Evolutionary conservation across 116 monocot species (phyloP).

Genomic region (Posidonia oceanica): DNA sequence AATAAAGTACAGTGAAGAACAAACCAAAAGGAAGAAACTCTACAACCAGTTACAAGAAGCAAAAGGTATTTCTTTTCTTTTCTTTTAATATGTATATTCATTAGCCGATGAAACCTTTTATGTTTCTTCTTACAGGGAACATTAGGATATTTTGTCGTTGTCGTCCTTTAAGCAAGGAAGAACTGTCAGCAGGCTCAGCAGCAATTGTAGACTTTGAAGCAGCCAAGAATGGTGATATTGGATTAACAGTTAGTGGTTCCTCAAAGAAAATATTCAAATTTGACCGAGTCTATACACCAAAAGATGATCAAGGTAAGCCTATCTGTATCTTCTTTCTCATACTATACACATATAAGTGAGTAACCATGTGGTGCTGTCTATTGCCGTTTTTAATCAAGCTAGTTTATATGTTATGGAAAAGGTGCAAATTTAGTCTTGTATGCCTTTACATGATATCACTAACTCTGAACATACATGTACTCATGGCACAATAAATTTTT

Average conservation of each 20-base stretch:
- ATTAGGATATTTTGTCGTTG: slow-evolving; percentile 90
- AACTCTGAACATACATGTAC: too few relatives aligned
- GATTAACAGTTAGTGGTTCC: slow-evolving; percentile 38
- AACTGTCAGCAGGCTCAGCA: slow-evolving; percentile 35
- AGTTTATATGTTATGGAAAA: too few relatives aligned
- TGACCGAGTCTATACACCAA: slow-evolving; percentile 69
- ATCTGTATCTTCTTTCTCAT: not conserved
- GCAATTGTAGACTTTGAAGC: slow-evolving; percentile 63
- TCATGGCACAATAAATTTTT: too few relatives aligned
- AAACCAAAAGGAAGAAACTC: slow-evolving; percentile 51
- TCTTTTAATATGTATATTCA: not conserved
- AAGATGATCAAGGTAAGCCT: slow-evolving; percentile 52
- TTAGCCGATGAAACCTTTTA: not conserved
- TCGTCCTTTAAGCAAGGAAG: slow-evolving; percentile 69
- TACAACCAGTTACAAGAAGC: slow-evolving; percentile 78
- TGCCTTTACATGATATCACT: too few relatives aligned
- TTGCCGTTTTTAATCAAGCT: too few relatives aligned
- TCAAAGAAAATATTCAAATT: slow-evolving; percentile 70
- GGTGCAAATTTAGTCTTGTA: too few relatives aligned
- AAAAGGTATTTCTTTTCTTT: slow-evolving; percentile 35
- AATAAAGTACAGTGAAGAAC: slow-evolving; percentile 61
- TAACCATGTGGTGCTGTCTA: too few relatives aligned
- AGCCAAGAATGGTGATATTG: slow-evolving; percentile 73
- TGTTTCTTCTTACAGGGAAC: slow-evolving; percentile 47
- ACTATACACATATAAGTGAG: too few relatives aligned